Percentiles rank a stretch among this genome's conserved stretches.
Conservation (phyloP, 176 grass and related monocot species). For the Olyra latifolia region DNA sequence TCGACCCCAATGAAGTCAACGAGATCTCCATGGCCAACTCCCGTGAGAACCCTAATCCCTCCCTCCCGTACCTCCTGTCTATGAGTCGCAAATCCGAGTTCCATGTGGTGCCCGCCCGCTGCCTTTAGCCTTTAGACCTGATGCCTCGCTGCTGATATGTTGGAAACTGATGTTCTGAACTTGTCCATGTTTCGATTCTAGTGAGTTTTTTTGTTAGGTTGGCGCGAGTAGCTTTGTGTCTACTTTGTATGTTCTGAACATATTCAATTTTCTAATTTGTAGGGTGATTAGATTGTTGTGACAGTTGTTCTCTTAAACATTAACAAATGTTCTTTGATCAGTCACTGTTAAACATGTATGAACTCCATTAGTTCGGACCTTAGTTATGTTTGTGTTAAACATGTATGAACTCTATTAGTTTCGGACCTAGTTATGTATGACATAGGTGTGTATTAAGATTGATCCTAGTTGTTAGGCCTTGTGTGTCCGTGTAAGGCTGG, state of each 20-base stretch:
- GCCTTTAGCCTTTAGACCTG: neutral
- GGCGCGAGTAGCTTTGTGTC: neutral
- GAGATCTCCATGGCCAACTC: conserved; percentile 83
- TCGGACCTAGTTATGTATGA: neutral
- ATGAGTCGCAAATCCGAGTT: neutral
- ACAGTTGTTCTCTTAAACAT: neutral
- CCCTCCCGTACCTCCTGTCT: neutral
- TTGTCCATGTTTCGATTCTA: neutral
- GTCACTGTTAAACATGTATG: too few relatives aligned
- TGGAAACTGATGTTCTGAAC: neutral
- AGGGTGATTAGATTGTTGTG: neutral
- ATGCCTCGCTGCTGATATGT: neutral
- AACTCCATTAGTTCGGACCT: too few relatives aligned
- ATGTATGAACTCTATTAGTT: neutral
- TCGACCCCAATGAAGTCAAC: conserved; percentile 74
- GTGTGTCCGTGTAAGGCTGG: neutral
- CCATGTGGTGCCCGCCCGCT: neutral
- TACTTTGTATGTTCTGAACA: too few relatives aligned
- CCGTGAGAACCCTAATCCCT: conserved; percentile 34
- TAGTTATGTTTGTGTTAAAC: too few relatives aligned
- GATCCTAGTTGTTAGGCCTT: neutral
- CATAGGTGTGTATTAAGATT: neutral
- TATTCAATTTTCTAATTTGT: neutral
- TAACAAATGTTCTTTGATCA: neutral
- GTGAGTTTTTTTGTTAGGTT: neutral